Base-by-base conservation (phyloP, 305 asterid genomes). In the Fraxinus angustifolia region DNA sequence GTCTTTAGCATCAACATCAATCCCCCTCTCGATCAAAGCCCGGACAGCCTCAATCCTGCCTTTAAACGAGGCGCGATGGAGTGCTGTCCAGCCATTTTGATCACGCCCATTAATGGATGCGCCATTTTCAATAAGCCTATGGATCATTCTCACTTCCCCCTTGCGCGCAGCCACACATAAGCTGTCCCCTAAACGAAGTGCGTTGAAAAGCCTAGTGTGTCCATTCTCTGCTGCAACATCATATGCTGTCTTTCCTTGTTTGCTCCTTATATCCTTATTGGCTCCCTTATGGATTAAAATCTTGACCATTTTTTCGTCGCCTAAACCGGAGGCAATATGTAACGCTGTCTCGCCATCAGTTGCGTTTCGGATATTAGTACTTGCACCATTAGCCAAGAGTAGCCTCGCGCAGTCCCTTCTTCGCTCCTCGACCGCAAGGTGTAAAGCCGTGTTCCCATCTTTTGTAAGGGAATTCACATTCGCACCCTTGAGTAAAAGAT, bases 161-260 rank as follows among this genome's bases (percentile, higher is more conserved):
- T 90, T 92, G 34, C 97, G 77, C 0, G 95, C 93, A 0, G 95
- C 95, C 0, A 82, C 71, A 56, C 97, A 90, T 8, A 94, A 70
- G 16, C 36, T 83, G 81, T 94, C 97, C 0, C 95, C 93, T 7
- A 94, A 78, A 5, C 91, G 90, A 1, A 94, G 94, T 1, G 86
- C 89, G 14, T 94, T 97, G 73, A 88, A 94, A 12, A 94, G 91
- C 79, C 82, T 85, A 0, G 83, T 30, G 79, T 94, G 90, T 16
- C 98, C 98, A 45, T 88, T 84, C 79, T 94, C 97, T 0, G 93
- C 98, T 0, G 97, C 98, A 3, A 92, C 88, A 42, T 94, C 98
- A 34, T 91, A 92, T 1, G 95, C 92, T 0, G 95, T 92, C 53
- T 87, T 90, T 0, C 97, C 94, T 0, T 19, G 62, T 16, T 75